These are phyloP conservation scores for Biscogniauxia mediterranea DNA, from an alignment of 2,329 filamentous ascomycete genomes.

Conservation along the genomic window DNA sequence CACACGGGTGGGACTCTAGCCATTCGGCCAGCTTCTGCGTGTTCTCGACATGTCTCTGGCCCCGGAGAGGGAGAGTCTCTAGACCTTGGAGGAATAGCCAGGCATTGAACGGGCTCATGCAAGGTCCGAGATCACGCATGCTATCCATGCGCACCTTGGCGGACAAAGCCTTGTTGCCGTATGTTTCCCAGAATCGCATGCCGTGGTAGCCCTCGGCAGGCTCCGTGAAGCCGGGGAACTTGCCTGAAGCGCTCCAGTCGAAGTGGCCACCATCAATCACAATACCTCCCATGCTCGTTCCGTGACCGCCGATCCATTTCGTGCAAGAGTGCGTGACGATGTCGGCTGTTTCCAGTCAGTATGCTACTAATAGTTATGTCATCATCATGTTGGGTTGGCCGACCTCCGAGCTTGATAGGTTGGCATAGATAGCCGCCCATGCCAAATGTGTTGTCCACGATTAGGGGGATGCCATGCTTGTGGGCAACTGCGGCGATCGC, in stretches of 20 bases:
- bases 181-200: constrained; percentile 69
- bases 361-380: neutral
- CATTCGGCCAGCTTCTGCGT: constrained; percentile 64
- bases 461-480: constrained; percentile 33
- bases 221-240: constrained; percentile 71
- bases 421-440: constrained; percentile 66
- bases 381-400: constrained; percentile 4
- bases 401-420: constrained; percentile 62
- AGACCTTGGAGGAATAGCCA: constrained; percentile 69
- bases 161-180: constrained; percentile 62
- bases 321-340: constrained; percentile 70
- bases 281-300: constrained; percentile 67
- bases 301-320: constrained; percentile 74
- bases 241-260: constrained; percentile 66
- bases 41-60: constrained; percentile 66
- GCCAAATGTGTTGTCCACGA: constrained; percentile 69
- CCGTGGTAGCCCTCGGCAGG: constrained; percentile 68
- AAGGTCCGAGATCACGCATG: constrained; percentile 64
- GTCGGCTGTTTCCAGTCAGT: constrained; percentile 45
- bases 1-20: constrained; percentile 65
- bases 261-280: constrained; percentile 69
- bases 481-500: constrained; percentile 62
- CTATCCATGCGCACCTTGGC: constrained; percentile 69
- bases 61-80: constrained; percentile 66
- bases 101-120: constrained; percentile 69